Evolutionary conservation across 2,329 filamentous ascomycete genomes (phyloP).

Genomic region (Coleophoma eucalyptorum): DNA sequence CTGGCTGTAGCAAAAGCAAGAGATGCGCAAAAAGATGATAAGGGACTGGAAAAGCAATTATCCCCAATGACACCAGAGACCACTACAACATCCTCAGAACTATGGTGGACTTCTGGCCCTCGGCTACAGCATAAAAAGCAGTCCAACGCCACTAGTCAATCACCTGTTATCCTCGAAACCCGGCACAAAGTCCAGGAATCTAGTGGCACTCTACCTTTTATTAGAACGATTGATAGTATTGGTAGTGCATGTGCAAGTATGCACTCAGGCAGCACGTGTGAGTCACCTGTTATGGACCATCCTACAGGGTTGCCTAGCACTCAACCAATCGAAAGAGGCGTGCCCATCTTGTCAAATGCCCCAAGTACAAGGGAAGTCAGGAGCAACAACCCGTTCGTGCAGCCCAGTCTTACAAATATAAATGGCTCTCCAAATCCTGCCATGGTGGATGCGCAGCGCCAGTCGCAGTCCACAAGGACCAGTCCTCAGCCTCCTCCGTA

Average conservation of each 20-base stretch:
- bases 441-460: background rate
- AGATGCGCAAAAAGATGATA: conserved; percentile 14
- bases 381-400: conserved; percentile 22
- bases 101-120: conserved; percentile 31
- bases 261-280: conserved; percentile 3
- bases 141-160: conserved; percentile 6
- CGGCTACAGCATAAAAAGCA: conserved; percentile 11
- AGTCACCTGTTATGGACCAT: conserved; percentile 4
- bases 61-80: conserved; percentile 25
- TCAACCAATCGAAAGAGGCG: conserved; percentile 10
- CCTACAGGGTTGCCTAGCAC: background rate
- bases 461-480: conserved; percentile 7
- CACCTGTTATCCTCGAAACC: conserved; percentile 16
- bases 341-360: conserved; percentile 9
- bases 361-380: conserved; percentile 8
- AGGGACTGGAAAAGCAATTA: conserved; percentile 28
- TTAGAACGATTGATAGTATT: conserved; percentile 17
- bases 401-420: conserved; percentile 9
- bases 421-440: conserved; percentile 2
- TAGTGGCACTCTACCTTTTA: conserved; percentile 17
- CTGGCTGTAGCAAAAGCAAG: conserved; percentile 24
- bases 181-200: conserved; percentile 24
- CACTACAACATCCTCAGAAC: conserved; percentile 25
- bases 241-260: conserved; percentile 8
- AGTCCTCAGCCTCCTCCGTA: conserved; percentile 24